These are phyloP conservation scores for Candida sojae DNA, from an alignment of 1,139 yeast genomes.

Conservation along the genomic window DNA sequence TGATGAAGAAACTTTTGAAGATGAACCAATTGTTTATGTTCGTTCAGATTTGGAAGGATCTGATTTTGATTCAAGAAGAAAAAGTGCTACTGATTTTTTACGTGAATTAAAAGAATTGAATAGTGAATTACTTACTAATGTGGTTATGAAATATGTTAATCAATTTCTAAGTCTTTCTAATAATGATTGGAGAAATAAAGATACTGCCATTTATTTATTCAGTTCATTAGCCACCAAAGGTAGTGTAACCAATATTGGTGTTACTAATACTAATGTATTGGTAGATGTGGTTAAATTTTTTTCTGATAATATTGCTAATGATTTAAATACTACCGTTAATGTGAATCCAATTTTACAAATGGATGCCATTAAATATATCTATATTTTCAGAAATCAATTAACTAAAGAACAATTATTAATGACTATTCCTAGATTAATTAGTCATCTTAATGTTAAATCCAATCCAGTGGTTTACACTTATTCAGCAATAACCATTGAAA, in stretches of 20 bases:
- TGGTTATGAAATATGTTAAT: slow-evolving; percentile 76
- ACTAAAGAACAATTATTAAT: slow-evolving; percentile 80
- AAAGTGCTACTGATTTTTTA: slow-evolving; percentile 87
- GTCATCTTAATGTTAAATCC: slow-evolving; percentile 52
- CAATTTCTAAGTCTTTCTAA: slow-evolving; percentile 59
- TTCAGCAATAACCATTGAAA: slow-evolving; percentile 90
- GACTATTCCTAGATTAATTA: slow-evolving; percentile 78
- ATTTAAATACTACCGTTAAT: slow-evolving; percentile 53
- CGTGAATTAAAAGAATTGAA: slow-evolving; percentile 83
- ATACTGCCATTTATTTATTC: slow-evolving; percentile 82
- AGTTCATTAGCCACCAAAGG: slow-evolving; percentile 92
- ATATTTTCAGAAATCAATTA: slow-evolving; percentile 88
- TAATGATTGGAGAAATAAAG: slow-evolving; percentile 79
- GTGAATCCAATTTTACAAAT: slow-evolving; percentile 77
- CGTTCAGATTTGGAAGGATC: slow-evolving; percentile 94
- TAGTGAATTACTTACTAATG: slow-evolving; percentile 70
- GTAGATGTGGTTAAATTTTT: slow-evolving; percentile 89
- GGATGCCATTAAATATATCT: slow-evolving; percentile 90
- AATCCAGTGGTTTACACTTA: slow-evolving; percentile 91
- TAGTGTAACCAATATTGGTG: slow-evolving; percentile 79
- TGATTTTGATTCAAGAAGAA: slow-evolving; percentile 88
- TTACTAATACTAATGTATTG: slow-evolving; percentile 80
- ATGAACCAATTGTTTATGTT: slow-evolving; percentile 92
- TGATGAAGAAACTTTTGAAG: slow-evolving; percentile 93
- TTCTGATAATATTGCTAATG: slow-evolving; percentile 76